Percentiles rank a stretch among this genome's conserved stretches.
phyloP scores from a whole-genome alignment of 1,139 yeast species.

The Pichia norvegensis region DNA sequence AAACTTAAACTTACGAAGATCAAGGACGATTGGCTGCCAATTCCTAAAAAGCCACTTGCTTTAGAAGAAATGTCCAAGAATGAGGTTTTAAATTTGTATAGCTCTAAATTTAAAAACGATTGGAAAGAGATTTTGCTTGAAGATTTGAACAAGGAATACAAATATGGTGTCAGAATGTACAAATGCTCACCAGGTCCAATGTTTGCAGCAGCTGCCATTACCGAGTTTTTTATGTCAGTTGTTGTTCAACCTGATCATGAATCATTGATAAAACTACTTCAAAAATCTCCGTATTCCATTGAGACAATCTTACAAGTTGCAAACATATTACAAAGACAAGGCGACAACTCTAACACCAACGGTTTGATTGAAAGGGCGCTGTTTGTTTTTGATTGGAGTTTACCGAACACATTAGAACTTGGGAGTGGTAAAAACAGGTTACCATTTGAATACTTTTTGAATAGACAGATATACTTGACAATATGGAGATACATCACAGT shows the following conservation, averaged over 20 bases:
- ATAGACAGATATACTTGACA: constrained; percentile 70
- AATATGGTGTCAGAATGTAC: constrained; percentile 49
- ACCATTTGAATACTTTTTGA: constrained; percentile 69
- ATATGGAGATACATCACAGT: constrained; percentile 64
- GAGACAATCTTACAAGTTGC: constrained; percentile 78
- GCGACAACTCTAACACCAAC: constrained; percentile 63
- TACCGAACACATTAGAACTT: constrained; percentile 42
- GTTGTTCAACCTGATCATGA: constrained; percentile 68
- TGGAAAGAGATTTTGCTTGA: constrained; percentile 42
- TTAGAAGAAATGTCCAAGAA: constrained; percentile 48
- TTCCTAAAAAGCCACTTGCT: constrained; percentile 50
- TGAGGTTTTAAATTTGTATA: constrained; percentile 37
- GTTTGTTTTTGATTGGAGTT: constrained; percentile 68
- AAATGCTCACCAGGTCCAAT: constrained; percentile 43
- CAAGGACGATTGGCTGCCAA: constrained; percentile 77
- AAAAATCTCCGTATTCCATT: constrained; percentile 63
- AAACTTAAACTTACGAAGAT: constrained; percentile 63
- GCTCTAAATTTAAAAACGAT: constrained; percentile 36
- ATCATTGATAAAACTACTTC: constrained; percentile 47
- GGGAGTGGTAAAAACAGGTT: constrained; percentile 56
- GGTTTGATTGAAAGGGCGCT: constrained; percentile 70
- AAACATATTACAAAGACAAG: constrained; percentile 66
- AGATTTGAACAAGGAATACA: constrained; percentile 39
- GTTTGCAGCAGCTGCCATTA: constrained; percentile 18
- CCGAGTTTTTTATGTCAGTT: constrained; percentile 57